These are phyloP conservation scores for Aphanomyces invadans DNA, from an alignment of 352 stramenopile genomes.

Conservation along the genomic window DNA sequence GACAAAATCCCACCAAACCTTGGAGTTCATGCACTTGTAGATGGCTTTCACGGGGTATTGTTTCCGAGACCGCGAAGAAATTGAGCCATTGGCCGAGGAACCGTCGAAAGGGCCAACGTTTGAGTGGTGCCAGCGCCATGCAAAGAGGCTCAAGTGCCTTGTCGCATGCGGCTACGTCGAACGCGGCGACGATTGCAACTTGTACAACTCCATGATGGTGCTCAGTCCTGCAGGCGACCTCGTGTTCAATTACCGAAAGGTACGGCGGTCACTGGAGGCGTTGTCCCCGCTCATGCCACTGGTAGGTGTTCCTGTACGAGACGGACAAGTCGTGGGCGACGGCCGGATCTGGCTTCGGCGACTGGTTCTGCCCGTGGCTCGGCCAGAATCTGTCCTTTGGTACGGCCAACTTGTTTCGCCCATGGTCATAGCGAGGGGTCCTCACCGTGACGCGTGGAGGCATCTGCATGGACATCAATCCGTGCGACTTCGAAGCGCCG, in stretches of 20 bases:
- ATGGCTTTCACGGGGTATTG: slow-evolving; percentile 82
- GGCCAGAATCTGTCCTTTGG: slow-evolving; percentile 67
- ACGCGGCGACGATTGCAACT: slow-evolving; percentile 23
- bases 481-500: slow-evolving; percentile 61
- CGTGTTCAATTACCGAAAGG: slow-evolving; percentile 62
- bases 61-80: slow-evolving; percentile 46
- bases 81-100: slow-evolving; percentile 54
- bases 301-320: slow-evolving; percentile 70
- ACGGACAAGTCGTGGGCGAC: slow-evolving; percentile 78
- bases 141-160: slow-evolving; percentile 41
- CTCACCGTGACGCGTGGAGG: slow-evolving; percentile 24
- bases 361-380: slow-evolving; percentile 71
- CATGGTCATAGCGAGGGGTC: no score
- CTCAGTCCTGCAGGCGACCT: slow-evolving; percentile 58
- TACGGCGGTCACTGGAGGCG: background rate
- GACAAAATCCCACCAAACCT: no score
- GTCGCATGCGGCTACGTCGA: slow-evolving; percentile 25
- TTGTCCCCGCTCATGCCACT: background rate
- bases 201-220: slow-evolving; percentile 83
- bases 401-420: background rate
- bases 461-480: slow-evolving; percentile 89
- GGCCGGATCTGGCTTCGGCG: slow-evolving; percentile 43
- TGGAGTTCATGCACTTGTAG: no score
- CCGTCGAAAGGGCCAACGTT: slow-evolving; percentile 49
- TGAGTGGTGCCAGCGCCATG: slow-evolving; percentile 56